Base-by-base conservation (phyloP, 257 asterid species). In the Penstemon newberryi region DNA sequence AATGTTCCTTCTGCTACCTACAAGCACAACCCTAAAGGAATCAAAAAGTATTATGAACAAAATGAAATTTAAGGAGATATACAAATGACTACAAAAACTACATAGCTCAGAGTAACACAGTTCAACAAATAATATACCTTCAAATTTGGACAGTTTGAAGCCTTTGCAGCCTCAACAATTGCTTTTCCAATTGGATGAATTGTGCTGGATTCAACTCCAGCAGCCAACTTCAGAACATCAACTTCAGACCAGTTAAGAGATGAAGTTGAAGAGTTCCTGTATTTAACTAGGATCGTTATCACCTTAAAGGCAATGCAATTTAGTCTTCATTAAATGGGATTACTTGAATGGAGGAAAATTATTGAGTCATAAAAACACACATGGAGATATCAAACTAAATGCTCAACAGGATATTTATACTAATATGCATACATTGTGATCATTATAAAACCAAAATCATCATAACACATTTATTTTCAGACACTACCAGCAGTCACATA, bases 171-270 rank as follows among this genome's bases (percentile, higher is more conserved):
- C 80, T 84, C 84, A 12, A 91, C 93, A 38, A 94, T 94, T 70
- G 99, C 96, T 83, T 91, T 94, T 69, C 99, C 99, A 65, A 94
- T 89, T 65, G 99, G 99, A 80, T 94, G 99, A 75, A 85, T 91
- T 45, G 99, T 91, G 79, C 88, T 89, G 15, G 90, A 84, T 80
- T 94, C 99, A 70, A 94, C 96, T 74, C 96, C 97, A 75, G 99
- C 96, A 15, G 97, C 99, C 51, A 94, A 76, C 82, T 77, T 84
- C 80, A 94, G 75, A 71, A 94, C 73, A 52, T 94, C 99, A 75
- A 69, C 86, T 78, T 87, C 96, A 46, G 96, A 89, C 96, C 96
- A 91, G 56, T 71, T 75, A 72, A 44, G 66, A 43, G 70, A 76
- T 72, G 71, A 73, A 53, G 72, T 65, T 58, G 85, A 75, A 75